phyloP scores from a whole-genome alignment of 208 protist genomes.

The Crithidia bombi region DNA sequence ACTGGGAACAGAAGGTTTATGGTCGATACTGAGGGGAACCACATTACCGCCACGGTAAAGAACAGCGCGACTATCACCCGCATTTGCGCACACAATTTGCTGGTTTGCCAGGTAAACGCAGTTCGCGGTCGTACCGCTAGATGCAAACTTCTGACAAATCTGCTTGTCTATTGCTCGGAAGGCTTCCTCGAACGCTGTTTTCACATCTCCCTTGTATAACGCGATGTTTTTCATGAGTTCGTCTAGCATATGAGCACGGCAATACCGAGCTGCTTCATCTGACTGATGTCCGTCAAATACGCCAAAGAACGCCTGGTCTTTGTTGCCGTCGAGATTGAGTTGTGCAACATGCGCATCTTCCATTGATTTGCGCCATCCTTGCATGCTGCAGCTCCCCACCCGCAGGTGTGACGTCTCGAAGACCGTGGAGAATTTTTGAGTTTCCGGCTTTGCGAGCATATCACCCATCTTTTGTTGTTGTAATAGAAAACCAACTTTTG shows the following conservation, averaged over 20 bases:
- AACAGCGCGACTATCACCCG: slow-evolving; percentile 91
- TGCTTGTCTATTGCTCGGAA: slow-evolving; percentile 74
- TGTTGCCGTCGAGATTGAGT: slow-evolving; percentile 78
- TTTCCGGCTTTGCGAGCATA: slow-evolving; percentile 88
- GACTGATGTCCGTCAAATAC: slow-evolving; percentile 93
- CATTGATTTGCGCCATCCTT: slow-evolving; percentile 92
- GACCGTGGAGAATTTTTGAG: slow-evolving; percentile 90
- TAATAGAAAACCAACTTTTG: slow-evolving; percentile 21
- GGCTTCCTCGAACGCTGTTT: slow-evolving; percentile 64
- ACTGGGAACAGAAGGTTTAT: slow-evolving; percentile 78
- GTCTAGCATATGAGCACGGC: slow-evolving; percentile 77
- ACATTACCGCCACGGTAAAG: slow-evolving; percentile 71
- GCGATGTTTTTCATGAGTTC: slow-evolving; percentile 57
- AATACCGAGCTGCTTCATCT: slow-evolving; percentile 80
- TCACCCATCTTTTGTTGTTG: slow-evolving; percentile 66
- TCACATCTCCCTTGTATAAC: slow-evolving; percentile 26
- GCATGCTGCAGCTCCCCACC: slow-evolving; percentile 92
- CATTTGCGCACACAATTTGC: slow-evolving; percentile 88
- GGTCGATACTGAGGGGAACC: slow-evolving; percentile 86
- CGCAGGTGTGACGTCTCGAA: slow-evolving; percentile 85
- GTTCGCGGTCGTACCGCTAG: slow-evolving; percentile 85
- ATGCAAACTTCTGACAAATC: slow-evolving; percentile 66
- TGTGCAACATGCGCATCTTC: slow-evolving; percentile 91
- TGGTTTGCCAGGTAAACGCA: slow-evolving; percentile 72
- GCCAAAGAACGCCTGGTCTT: slow-evolving; percentile 78